phyloP scores from a whole-genome alignment of 768 basidiomycete species.

The Russula sp. region DNA sequence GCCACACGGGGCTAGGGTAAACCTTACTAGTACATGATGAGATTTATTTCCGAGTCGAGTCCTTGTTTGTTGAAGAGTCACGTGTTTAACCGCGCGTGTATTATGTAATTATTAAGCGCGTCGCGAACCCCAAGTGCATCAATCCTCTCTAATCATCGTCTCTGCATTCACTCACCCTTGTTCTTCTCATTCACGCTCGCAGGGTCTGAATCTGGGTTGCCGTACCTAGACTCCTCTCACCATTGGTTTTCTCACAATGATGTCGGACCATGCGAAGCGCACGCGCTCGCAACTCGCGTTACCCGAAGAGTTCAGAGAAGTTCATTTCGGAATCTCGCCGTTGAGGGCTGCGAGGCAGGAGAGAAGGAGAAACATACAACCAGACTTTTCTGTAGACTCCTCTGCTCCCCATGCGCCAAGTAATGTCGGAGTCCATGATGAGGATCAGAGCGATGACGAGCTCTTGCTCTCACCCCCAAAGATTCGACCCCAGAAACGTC shows the following conservation, averaged over 20 bases:
- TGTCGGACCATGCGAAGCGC: conserved; percentile 21
- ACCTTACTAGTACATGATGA: too few species aligned
- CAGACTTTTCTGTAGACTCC: not conserved
- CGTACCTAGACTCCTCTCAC: not conserved
- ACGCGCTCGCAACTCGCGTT: conserved; percentile 23
- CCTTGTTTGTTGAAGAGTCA: not conserved
- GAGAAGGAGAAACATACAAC: conserved; percentile 4
- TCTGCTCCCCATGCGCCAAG: not conserved
- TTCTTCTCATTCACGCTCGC: not conserved
- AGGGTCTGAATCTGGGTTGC: not conserved
- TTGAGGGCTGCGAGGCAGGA: conserved; percentile 19
- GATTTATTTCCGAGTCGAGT: too few species aligned
- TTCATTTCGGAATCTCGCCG: conserved; percentile 20
- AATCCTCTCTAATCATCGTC: not conserved
- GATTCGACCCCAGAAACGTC: conserved; percentile 9
- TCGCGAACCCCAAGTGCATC: not conserved
- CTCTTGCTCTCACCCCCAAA: conserved; percentile 9
- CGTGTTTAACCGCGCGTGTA: conserved; percentile 1
- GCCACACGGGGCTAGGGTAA: too few species aligned
- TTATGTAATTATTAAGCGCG: conserved; percentile 8
- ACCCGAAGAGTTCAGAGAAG: conserved; percentile 4
- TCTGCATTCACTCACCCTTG: too few species aligned
- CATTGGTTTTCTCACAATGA: not conserved
- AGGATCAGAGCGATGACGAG: conserved; percentile 8
- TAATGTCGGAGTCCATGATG: not conserved